Evolutionary conservation across 805 yeast genomes (phyloP).

Genomic region (Ogataea salicorniae): DNA sequence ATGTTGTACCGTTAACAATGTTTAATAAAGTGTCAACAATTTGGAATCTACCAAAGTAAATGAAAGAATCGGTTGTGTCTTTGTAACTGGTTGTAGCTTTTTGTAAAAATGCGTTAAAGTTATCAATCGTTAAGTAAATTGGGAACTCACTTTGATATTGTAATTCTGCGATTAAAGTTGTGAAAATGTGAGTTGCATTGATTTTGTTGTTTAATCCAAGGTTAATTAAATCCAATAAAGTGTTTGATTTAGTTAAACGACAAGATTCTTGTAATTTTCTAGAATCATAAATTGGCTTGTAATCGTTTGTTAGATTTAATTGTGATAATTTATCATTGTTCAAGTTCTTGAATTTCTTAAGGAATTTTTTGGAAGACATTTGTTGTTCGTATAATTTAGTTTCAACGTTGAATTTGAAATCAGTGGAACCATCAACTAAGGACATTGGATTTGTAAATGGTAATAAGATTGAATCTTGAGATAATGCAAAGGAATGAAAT

Average conservation of each 20-base stretch:
- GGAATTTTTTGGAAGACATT: conserved; percentile 60
- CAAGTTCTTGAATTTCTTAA: conserved; percentile 45
- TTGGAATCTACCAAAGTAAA: conserved; percentile 61
- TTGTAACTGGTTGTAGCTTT: conserved; percentile 55
- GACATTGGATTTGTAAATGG: conserved; percentile 59
- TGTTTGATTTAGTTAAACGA: conserved; percentile 17
- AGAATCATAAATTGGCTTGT: conserved; percentile 16
- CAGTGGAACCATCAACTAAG: conserved; percentile 68
- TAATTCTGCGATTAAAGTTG: conserved; percentile 52
- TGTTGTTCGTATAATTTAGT: conserved; percentile 64
- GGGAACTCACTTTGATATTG: conserved; percentile 46
- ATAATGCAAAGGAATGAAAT: conserved; percentile 48
- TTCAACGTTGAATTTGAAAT: conserved; percentile 51
- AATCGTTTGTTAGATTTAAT: conserved; percentile 20
- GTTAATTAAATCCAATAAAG: conserved; percentile 41
- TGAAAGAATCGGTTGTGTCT: conserved; percentile 46
- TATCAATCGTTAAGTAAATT: conserved; percentile 67
- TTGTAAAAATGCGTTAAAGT: conserved; percentile 59
- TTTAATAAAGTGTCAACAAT: conserved; percentile 53
- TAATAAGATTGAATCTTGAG: conserved; percentile 42
- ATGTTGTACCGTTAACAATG: conserved; percentile 45
- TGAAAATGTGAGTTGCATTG: conserved; percentile 41
- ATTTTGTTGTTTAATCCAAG: conserved; percentile 19
- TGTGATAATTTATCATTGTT: conserved; percentile 37
- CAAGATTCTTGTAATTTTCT: conserved; percentile 10